Evolutionary conservation across 2,329 filamentous ascomycete species (phyloP), one percentile per base, ranked within the genome.

Genomic region (Sporothrix brasiliensis): DNA sequence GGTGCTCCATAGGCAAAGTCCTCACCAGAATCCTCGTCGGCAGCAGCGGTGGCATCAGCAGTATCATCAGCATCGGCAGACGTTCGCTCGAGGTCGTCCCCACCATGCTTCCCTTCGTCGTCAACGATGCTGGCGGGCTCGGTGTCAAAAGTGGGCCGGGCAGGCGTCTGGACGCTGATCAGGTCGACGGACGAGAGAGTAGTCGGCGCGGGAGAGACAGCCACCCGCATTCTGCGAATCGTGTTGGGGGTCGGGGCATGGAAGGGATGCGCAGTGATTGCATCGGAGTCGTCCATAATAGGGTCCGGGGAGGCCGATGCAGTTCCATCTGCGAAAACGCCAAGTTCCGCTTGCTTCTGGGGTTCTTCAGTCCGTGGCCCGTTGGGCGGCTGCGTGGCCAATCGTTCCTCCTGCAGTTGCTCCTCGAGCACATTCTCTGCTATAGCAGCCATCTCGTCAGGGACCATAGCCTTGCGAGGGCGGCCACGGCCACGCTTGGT

Each of bases 401-500:
- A 9, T 10, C n/a, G 30, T 50, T 44, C 30, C 41, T 56, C 58
- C 14, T 56, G 58, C 41, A 67, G 53, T 16, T 58, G 52, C 13
- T 71, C 60, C 6, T 71, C 67, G 5, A 67, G 44, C 7, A 73
- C 74, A 67, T 75, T 73, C 56, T 76, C 75, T 21, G 71, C 71
- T 30, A 77, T 74, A 50, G 72, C 74, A 39, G 76, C 75, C 52
- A 77, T 75, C 53, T 76, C 75, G 9, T 76, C 74, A 10, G 74
- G 72, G 6, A 67, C 71, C 52, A 76, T 66, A 9, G 75, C 73
- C 68, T 74, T 73, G 19, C 77, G 78, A 9, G 76, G 77, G 1
- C 79, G 76, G 6, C 78, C 70, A 47, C 70, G 65, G 1, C 68
- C 78, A 58, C 77, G 76, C 68, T 77, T 79, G 67, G 75, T 76